Evolutionary conservation across 1,139 yeast genomes (phyloP).

Genomic region (Blastobotrys buckinghamii): DNA sequence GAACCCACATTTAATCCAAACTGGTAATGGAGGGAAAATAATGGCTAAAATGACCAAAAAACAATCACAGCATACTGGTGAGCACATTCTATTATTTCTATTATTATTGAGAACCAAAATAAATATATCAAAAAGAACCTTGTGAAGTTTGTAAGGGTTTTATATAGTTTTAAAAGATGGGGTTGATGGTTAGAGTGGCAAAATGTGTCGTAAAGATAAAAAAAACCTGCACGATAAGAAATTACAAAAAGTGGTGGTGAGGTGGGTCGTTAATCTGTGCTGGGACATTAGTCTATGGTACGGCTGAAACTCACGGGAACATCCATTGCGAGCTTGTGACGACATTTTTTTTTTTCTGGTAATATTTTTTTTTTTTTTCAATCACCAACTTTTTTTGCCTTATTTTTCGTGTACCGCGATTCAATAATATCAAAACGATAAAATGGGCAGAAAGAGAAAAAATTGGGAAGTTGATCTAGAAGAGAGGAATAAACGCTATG

Average conservation of each 20-base stretch:
- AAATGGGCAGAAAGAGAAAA: constrained; percentile 3
- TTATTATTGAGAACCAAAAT: background rate
- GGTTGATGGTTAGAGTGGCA: too few species aligned
- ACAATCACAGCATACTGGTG: constrained; percentile 47
- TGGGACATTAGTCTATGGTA: too few species aligned
- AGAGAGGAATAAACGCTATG: constrained; percentile 3
- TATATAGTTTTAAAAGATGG: too few species aligned
- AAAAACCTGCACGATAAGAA: too few species aligned
- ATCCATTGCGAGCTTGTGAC: too few species aligned
- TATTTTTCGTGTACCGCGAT: too few species aligned
- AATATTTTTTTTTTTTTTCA: too few species aligned
- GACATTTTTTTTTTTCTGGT: background rate
- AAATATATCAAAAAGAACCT: too few species aligned
- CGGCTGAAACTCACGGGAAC: too few species aligned
- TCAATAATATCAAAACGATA: background rate
- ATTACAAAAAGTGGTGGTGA: background rate
- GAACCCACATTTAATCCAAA: constrained; percentile 68
- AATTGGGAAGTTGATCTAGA: background rate
- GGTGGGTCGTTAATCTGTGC: too few species aligned
- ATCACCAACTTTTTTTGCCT: too few species aligned
- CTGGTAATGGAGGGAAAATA: constrained; percentile 79
- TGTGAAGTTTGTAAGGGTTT: too few species aligned
- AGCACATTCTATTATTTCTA: background rate
- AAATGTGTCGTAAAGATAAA: background rate
- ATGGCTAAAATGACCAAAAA: constrained; percentile 72